Conservation (phyloP, 192 early-diverging fungal species). For the Mortierella claussenii region DNA sequence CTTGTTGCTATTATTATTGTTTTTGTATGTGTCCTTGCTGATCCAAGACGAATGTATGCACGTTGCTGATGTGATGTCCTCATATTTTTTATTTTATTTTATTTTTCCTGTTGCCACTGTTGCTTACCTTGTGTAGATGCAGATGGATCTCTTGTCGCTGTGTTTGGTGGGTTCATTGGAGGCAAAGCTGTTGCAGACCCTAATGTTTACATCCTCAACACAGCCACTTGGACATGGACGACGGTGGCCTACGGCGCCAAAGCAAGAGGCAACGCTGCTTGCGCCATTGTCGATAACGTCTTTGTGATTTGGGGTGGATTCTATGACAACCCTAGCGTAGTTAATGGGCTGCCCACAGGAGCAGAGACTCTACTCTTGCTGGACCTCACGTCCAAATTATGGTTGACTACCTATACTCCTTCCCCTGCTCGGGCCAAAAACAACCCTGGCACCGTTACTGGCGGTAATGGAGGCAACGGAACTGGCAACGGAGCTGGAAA, state of each 20-base stretch:
- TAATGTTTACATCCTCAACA: constrained; percentile 27
- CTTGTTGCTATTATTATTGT: background rate
- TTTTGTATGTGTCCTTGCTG: background rate
- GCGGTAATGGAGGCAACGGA: background rate
- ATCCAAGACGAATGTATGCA: too few species aligned
- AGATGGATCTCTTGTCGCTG: constrained; percentile 30
- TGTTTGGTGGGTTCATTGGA: constrained; percentile 20
- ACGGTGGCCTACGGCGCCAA: background rate
- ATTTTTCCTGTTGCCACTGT: too few species aligned
- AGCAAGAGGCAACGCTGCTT: constrained; percentile 27
- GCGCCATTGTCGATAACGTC: constrained; percentile 29
- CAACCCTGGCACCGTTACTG: background rate
- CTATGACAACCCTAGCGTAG: constrained; percentile 6
- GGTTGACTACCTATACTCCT: constrained; percentile 30
- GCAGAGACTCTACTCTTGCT: constrained; percentile 30
- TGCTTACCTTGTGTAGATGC: constrained; percentile 14
- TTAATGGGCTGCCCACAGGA: constrained; percentile 9
- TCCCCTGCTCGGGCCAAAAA: background rate
- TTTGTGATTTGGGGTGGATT: constrained; percentile 47
- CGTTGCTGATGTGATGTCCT: too few species aligned
- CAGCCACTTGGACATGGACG: constrained; percentile 36
- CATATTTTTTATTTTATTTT: too few species aligned
- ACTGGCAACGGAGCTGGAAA: background rate
- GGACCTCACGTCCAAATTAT: constrained; percentile 3
- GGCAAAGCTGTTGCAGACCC: constrained; percentile 9